A percentile compares a stretch with the other conserved stretches of the same genome.
These are phyloP conservation scores for Nigrograna mackinnonii DNA, from an alignment of 2,329 filamentous ascomycete genomes.

Conservation along the genomic window DNA sequence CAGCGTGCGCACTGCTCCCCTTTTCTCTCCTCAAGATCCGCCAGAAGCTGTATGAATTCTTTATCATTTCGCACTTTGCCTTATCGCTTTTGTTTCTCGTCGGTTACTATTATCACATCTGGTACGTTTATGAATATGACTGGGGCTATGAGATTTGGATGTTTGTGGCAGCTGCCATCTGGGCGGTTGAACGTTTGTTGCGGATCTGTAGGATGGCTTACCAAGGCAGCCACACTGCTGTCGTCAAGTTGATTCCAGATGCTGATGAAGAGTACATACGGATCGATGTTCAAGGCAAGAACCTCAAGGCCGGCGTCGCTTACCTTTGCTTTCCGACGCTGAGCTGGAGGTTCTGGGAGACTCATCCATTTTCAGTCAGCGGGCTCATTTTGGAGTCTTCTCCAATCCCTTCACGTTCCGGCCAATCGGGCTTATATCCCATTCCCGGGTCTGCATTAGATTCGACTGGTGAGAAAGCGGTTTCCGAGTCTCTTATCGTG, in stretches of 20 bases:
- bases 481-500: too few relatives aligned
- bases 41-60: constrained; percentile 22
- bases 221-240: too few relatives aligned
- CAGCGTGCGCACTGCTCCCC: constrained; percentile 8
- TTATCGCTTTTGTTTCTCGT: constrained; percentile 48
- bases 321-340: constrained; percentile 57
- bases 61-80: constrained; percentile 49
- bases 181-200: constrained; percentile 53
- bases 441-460: neutral
- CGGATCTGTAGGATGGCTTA: too few relatives aligned
- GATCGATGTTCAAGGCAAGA: constrained; percentile 44
- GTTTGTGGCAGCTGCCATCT: constrained; percentile 46
- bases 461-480: neutral
- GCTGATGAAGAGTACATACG: constrained; percentile 35
- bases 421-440: constrained; percentile 12
- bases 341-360: constrained; percentile 50
- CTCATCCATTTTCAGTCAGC: constrained; percentile 57
- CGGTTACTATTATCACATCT: constrained; percentile 50
- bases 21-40: constrained; percentile 10
- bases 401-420: constrained; percentile 11
- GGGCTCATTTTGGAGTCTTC: too few relatives aligned
- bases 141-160: constrained; percentile 55
- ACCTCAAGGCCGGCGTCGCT: constrained; percentile 34
- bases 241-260: too few relatives aligned
- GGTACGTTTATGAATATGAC: constrained; percentile 18